Evolutionary conservation across 129 eudicot species (phyloP).

Genomic region (Tagetes erecta): DNA sequence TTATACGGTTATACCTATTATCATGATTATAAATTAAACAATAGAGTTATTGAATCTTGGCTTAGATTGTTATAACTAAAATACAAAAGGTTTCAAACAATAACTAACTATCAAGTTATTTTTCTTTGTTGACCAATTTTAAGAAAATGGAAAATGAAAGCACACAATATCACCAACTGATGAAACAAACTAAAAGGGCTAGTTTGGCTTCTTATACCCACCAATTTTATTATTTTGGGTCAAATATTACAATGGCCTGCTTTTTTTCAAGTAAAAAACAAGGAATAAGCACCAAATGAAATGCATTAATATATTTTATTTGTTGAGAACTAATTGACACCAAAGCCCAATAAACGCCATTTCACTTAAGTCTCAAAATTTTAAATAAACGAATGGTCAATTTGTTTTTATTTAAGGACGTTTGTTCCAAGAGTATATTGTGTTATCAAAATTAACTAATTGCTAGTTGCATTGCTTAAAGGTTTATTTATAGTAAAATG

Average conservation of each 20-base stretch:
- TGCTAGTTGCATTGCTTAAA: background rate
- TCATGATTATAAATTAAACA: no score
- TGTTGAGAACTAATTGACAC: background rate
- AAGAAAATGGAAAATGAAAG: slow-evolving; percentile 27
- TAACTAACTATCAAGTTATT: background rate
- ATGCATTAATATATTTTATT: background rate
- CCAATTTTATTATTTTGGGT: slow-evolving; percentile 6
- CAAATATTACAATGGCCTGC: slow-evolving; percentile 32
- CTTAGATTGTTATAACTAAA: background rate
- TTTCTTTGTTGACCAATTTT: slow-evolving; percentile 21
- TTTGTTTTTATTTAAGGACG: no score
- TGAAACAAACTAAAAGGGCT: slow-evolving; percentile 38
- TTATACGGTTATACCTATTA: background rate
- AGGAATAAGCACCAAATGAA: background rate
- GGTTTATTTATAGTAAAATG: background rate
- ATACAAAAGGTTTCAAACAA: background rate
- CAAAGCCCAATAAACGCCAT: background rate
- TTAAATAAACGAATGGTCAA: background rate
- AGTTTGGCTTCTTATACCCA: slow-evolving; percentile 31
- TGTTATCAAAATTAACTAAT: background rate
- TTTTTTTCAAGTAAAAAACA: background rate
- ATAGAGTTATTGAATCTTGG: background rate
- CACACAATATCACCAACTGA: slow-evolving; percentile 28
- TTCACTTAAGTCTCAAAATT: no score
- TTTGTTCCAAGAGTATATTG: background rate